A percentile compares a stretch with the other conserved stretches of the same genome.
These are phyloP conservation scores for Claviceps sp. DNA, from an alignment of 2,329 filamentous ascomycete species.

Conservation along the genomic window DNA sequence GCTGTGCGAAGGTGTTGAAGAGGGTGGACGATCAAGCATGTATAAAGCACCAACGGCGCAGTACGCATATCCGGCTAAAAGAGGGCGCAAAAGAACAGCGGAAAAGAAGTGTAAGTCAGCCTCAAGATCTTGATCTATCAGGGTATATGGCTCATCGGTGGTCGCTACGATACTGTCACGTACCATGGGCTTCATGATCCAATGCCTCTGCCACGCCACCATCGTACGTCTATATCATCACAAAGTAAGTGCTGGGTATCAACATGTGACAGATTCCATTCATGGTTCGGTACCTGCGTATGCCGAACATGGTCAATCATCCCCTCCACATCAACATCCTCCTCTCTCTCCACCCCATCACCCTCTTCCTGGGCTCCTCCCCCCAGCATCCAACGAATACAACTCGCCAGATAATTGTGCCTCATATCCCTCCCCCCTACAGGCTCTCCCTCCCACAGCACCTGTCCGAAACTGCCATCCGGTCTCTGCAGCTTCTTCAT, in stretches of 20 bases:
- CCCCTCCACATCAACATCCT: slow-evolving; percentile 62
- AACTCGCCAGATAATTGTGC: slow-evolving; percentile 75
- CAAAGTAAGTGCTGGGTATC: neutral
- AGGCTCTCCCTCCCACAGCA: slow-evolving; percentile 45
- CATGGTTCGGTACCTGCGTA: slow-evolving; percentile 31
- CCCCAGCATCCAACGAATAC: slow-evolving; percentile 69
- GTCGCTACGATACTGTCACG: slow-evolving; percentile 9
- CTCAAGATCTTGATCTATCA: too few relatives aligned
- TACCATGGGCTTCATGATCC: slow-evolving; percentile 73
- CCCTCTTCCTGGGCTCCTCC: slow-evolving; percentile 41
- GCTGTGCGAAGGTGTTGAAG: slow-evolving; percentile 10
- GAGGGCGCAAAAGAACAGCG: neutral
- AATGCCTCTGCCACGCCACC: slow-evolving; percentile 70
- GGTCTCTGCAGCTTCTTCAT: slow-evolving; percentile 59
- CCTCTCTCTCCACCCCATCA: slow-evolving; percentile 40
- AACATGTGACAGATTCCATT: too few relatives aligned
- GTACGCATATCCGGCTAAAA: slow-evolving; percentile 72
- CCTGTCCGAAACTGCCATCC: slow-evolving; percentile 88
- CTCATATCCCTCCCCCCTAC: slow-evolving; percentile 74
- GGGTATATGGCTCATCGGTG: neutral
- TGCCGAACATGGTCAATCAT: slow-evolving; percentile 58
- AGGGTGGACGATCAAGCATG: slow-evolving; percentile 52
- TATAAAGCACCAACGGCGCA: slow-evolving; percentile 70
- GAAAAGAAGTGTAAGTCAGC: neutral
- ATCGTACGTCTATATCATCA: slow-evolving; percentile 53